Conservation (phyloP, 306 rosid genomes). For the Gleditsia sinensis region DNA sequence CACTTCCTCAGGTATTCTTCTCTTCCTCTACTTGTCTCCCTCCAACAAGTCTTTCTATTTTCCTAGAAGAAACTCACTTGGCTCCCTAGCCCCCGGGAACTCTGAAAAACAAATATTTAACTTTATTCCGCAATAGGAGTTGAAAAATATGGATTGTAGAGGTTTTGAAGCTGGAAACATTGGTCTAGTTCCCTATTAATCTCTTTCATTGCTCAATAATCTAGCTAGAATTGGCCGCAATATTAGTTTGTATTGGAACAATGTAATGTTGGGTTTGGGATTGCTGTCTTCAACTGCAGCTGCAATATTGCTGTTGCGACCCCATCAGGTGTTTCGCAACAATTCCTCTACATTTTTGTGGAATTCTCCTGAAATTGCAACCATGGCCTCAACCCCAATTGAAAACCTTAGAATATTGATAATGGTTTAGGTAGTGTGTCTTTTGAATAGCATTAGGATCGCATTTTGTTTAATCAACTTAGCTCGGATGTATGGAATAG, state of each 20-base stretch:
- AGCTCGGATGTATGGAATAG: background rate
- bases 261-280: background rate
- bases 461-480: background rate
- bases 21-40: background rate
- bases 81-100: background rate
- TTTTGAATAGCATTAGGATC: background rate
- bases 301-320: too few relatives aligned
- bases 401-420: background rate
- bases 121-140: background rate
- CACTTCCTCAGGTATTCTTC: slow-evolving; percentile 52
- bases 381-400: background rate
- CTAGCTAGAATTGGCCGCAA: background rate
- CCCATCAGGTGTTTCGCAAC: too few relatives aligned
- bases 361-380: background rate
- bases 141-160: too few relatives aligned
- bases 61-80: too few relatives aligned
- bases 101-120: background rate
- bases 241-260: background rate
- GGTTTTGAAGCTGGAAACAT: too few relatives aligned
- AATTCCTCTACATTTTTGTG: background rate
- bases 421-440: background rate
- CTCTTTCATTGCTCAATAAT: too few relatives aligned
- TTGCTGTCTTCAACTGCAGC: background rate
- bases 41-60: background rate
- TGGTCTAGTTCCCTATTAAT: too few relatives aligned